Evolutionary conservation across 2,329 filamentous ascomycete species (phyloP), one percentile per base, ranked within the genome.

Genomic region (Clarireedia monteithiana): DNA sequence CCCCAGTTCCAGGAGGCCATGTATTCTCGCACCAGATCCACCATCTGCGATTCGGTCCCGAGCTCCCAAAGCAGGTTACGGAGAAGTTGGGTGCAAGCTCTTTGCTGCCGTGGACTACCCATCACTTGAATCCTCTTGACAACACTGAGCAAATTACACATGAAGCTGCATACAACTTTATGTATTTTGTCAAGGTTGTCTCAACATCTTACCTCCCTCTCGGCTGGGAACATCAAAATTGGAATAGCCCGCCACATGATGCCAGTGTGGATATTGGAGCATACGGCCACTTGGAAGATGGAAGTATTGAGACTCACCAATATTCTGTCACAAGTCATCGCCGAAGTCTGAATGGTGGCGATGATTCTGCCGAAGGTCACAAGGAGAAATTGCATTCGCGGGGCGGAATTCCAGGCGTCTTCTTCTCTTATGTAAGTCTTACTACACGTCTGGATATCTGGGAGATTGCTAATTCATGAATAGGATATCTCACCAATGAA

Each of bases 181-280:
- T 97, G 90, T 99, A 99, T 77, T 99, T 99, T 73, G 80, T 99
- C 73, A 99, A 99, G 78, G 94, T 99, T 56, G 94, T 99, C 34
- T 90, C 89, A 3, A 99, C 94, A 1, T 92, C 91, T 1, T 99
- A 97, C 71, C 80, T 97, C 26, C 91, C 94, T 2, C 80, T 99
- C 1, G 91, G 91, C 60, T 95, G 90, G 89, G 85, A 83, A 66
- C 78, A 78, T 58, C 72, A 70, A 55, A 73, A 71, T 0, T 64
- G 68, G 50, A 61, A 69, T 23, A 62, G 71, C 24, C 70, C 74
- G 60, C 69, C 65, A 24, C 66, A 68, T 30, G 73, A 80, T 52
- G 77, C 85, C 48, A 75, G 80, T 48, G 73, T 81, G 12, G 83
- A 83, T 53, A 75, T 94, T 50, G 89, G 91, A 66, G 74, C 75